Evolutionary conservation across 192 early-diverging fungal species (phyloP).

Genomic region (Rhizophagus prolifer): DNA sequence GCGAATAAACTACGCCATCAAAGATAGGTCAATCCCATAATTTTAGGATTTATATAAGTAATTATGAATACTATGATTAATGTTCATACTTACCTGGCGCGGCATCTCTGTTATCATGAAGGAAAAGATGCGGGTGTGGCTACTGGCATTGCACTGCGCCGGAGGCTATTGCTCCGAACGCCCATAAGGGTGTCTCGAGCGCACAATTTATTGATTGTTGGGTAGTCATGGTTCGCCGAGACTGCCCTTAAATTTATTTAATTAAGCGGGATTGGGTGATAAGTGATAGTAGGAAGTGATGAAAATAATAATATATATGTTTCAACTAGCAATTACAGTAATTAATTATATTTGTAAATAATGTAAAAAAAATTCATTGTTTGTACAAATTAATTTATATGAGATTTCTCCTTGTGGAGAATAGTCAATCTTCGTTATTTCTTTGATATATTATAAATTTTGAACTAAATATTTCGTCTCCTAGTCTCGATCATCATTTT

Average conservation of each 20-base stretch:
- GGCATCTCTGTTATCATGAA: constrained; percentile 12
- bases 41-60: background rate
- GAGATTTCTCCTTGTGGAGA: too few relatives aligned
- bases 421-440: too few relatives aligned
- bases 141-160: constrained; percentile 21
- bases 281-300: background rate
- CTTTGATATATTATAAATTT: too few relatives aligned
- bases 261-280: background rate
- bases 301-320: background rate
- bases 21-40: constrained; percentile 2
- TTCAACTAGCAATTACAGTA: too few relatives aligned
- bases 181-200: constrained; percentile 3
- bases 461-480: too few relatives aligned
- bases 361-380: too few relatives aligned
- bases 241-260: background rate
- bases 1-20: too few relatives aligned
- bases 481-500: too few relatives aligned
- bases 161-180: constrained; percentile 2
- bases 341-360: too few relatives aligned
- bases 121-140: background rate
- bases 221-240: constrained; percentile 20
- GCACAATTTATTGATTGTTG: constrained; percentile 24
- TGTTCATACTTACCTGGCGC: constrained; percentile 24
- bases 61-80: background rate
- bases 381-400: too few relatives aligned